Base-by-base conservation (phyloP, 805 yeast genomes). In the Wickerhamiella spandovensis region DNA sequence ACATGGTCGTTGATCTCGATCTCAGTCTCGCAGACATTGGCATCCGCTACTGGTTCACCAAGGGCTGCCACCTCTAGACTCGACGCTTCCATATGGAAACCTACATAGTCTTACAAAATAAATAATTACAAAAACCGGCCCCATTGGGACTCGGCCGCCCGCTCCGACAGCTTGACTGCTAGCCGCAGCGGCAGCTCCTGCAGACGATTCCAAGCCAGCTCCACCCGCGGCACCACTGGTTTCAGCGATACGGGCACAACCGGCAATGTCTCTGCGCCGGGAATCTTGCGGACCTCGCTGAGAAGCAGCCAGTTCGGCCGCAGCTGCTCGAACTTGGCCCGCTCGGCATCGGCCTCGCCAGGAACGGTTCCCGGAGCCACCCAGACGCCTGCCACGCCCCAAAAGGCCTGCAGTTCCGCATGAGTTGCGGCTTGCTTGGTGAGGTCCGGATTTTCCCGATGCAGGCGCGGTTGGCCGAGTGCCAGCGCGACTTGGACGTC, bases 401-500 rank as follows among this genome's bases (percentile, higher is more conserved):
- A 44, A n/a, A 44, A 6, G 9, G 38, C 22, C 3, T 13, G 21
- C 35, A 25, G 38, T 24, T 44, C 46, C 39, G 12, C n/a, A n/a
- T 15, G 3, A 2, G 24, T n/a, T n/a, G 61, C 58, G 13, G 52
- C 55, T 21, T 49, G 53, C 37, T 57, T 59, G 17, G 55, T 45
- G 44, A 64, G 50, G 2, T 56, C 55, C 3, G 68, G 68, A 46
- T 56, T 50, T 25, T 54, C 42, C 6, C 51, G 50, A 46, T 64
- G 61, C 17, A 66, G 43, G 45, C 53, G 55, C 13, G 63, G 58
- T 12, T 54, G 32, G 1, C 68, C 69, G 8, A 59, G 52, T 1
- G 56, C 47, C 15, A 65, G 53, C 1, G 60, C 58, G 7, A 64
- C 57, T 52, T 66, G 70, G 17, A 66, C 45, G 44, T 66, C 70